Conservation (phyloP, 2,329 filamentous ascomycete genomes). For the Colletotrichum somersetense region DNA sequence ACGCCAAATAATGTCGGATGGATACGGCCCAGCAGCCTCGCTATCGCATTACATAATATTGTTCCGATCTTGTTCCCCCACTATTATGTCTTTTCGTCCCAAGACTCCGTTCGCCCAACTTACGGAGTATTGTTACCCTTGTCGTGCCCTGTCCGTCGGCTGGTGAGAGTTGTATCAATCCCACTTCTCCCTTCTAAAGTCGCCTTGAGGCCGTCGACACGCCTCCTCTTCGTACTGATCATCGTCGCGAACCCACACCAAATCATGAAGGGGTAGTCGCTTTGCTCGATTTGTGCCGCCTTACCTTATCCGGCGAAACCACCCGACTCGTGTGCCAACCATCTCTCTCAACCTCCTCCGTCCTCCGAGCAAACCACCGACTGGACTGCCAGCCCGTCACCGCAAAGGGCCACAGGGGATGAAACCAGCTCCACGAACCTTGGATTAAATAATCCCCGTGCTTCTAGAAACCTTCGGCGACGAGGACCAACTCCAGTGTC, state of each 20-base stretch:
- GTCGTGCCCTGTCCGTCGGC: conserved; percentile 9
- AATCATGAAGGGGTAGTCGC: not conserved
- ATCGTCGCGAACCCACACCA: conserved; percentile 16
- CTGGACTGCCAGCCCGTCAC: conserved; percentile 3
- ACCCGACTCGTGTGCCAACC: conserved; percentile 36
- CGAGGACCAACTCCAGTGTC: conserved; percentile 16
- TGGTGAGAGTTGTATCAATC: conserved; percentile 4
- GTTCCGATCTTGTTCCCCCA: conserved; percentile 10
- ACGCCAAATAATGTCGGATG: conserved; percentile 2
- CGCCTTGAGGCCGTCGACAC: not conserved
- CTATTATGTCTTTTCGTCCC: conserved; percentile 11
- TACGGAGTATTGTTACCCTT: not conserved
- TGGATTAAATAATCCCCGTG: conserved; percentile 30
- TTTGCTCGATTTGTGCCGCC: conserved; percentile 10
- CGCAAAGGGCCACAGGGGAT: conserved; percentile 13
- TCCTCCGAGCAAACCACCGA: conserved; percentile 29
- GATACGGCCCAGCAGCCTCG: conserved; percentile 23
- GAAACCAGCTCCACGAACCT: conserved; percentile 41
- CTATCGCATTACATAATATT: conserved; percentile 19
- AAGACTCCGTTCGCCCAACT: conserved; percentile 20
- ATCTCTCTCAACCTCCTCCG: not conserved
- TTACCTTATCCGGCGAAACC: conserved; percentile 35
- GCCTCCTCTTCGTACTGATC: conserved; percentile 15
- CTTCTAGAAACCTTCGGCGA: conserved; percentile 41
- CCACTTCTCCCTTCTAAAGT: not conserved